phyloP scores from a whole-genome alignment of 495 filamentous ascomycete genomes.

The Massariosphaeria phaeospora region DNA sequence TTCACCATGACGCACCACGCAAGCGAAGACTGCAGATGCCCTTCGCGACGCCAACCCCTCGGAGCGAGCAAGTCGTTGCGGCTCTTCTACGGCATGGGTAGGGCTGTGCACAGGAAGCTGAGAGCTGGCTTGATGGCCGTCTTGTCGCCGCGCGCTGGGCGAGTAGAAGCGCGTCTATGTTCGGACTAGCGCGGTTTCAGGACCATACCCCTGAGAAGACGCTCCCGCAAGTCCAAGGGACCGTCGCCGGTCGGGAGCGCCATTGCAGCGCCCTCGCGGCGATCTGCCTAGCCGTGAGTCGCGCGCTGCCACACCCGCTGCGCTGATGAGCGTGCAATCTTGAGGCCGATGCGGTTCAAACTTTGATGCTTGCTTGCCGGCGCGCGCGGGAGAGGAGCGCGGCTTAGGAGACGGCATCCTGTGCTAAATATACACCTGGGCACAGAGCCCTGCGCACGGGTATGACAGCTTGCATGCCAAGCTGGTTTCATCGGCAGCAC shows the following conservation, averaged over 20 bases:
- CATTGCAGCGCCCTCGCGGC: conserved; percentile 10
- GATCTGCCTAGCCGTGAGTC: conserved; percentile 1
- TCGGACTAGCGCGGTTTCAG: conserved; percentile 26
- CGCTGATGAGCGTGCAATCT: conserved; percentile 4
- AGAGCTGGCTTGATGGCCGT: conserved; percentile 20
- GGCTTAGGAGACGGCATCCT: conserved; percentile 17
- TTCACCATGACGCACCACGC: conserved; percentile 18
- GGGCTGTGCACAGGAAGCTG: conserved; percentile 29
- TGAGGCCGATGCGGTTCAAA: not conserved
- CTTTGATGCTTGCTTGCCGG: not conserved
- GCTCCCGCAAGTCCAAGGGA: no score
- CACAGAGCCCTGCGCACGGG: conserved; percentile 30
- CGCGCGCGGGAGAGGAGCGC: not conserved
- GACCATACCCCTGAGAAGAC: conserved; percentile 26
- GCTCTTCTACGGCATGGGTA: no score
- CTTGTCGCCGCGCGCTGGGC: conserved; percentile 25
- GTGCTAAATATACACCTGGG: conserved; percentile 29
- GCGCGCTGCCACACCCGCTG: not conserved
- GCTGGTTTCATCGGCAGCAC: conserved; percentile 28
- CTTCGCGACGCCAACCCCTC: conserved; percentile 5
- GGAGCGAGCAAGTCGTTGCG: conserved; percentile 22
- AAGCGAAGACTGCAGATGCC: conserved; percentile 26
- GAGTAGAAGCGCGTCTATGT: conserved; percentile 13
- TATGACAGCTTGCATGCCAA: conserved; percentile 34
- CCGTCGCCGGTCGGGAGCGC: conserved; percentile 22